phyloP scores from a whole-genome alignment of 495 filamentous ascomycete species.

The Hypoxylon cercidicola region DNA sequence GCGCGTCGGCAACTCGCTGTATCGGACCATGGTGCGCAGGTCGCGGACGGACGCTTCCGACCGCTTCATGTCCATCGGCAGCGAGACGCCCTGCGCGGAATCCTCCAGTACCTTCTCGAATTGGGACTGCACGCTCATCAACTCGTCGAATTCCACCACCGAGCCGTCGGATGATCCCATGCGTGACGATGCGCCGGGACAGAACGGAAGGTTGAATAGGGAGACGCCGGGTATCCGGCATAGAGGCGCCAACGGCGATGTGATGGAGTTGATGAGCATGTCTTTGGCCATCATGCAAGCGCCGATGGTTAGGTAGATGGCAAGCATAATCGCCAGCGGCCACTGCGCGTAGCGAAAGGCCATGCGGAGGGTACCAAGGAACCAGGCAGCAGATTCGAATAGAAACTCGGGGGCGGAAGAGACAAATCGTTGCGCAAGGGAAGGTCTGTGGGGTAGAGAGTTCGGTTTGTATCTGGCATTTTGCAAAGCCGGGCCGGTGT shows the following conservation, averaged over 20 bases:
- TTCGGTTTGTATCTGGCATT: background rate
- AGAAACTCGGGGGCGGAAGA: slow-evolving; percentile 42
- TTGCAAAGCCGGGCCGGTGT: slow-evolving; percentile 2
- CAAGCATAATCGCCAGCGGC: slow-evolving; percentile 64
- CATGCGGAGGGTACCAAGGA: slow-evolving; percentile 57
- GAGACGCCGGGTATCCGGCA: slow-evolving; percentile 72
- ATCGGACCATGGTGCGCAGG: slow-evolving; percentile 70
- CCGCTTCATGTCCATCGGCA: slow-evolving; percentile 76
- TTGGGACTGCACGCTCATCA: slow-evolving; percentile 71
- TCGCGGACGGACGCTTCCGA: slow-evolving; percentile 78
- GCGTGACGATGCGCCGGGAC: slow-evolving; percentile 46
- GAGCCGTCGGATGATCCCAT: slow-evolving; percentile 21
- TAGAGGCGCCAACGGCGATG: slow-evolving; percentile 67
- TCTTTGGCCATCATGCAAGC: slow-evolving; percentile 60
- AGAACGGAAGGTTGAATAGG: slow-evolving; percentile 69
- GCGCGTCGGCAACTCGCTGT: slow-evolving; percentile 55
- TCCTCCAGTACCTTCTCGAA: slow-evolving; percentile 75
- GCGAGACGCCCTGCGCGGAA: slow-evolving; percentile 63
- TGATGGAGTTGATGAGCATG: slow-evolving; percentile 59
- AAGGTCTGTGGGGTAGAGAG: slow-evolving; percentile 8
- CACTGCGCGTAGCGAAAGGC: slow-evolving; percentile 63
- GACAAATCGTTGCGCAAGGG: slow-evolving; percentile 32
- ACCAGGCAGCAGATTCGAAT: slow-evolving; percentile 54
- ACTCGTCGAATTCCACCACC: slow-evolving; percentile 69
- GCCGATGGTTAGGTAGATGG: slow-evolving; percentile 62